Conservation (phyloP, 768 basidiomycete species). For the Lepiota subincarnata region DNA sequence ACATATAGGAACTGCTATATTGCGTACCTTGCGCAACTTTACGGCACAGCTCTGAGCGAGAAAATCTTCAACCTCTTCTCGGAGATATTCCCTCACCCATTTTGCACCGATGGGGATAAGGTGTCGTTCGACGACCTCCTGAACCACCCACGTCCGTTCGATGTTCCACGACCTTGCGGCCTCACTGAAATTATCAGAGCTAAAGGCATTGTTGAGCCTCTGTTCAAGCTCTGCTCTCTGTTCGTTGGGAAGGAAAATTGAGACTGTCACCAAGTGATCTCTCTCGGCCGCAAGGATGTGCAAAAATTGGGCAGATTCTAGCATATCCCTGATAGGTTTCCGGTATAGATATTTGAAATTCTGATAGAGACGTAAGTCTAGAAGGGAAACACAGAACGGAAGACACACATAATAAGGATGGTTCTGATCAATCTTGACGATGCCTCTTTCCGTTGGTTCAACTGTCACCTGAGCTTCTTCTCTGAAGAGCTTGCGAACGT, state of each 20-base stretch:
- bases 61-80: conserved; percentile 87
- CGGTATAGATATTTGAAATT: conserved; percentile 91
- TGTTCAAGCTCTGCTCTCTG: conserved; percentile 67
- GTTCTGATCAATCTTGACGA: conserved; percentile 69
- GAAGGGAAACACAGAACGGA: neutral
- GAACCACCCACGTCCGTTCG: conserved; percentile 72
- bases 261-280: conserved; percentile 80
- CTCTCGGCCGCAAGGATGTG: conserved; percentile 88
- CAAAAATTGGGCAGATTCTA: conserved; percentile 75
- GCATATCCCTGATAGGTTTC: conserved; percentile 71
- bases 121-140: conserved; percentile 73
- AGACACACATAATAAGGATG: conserved; percentile 65
- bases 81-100: conserved; percentile 85
- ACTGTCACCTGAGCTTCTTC: conserved; percentile 73
- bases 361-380: conserved; percentile 36
- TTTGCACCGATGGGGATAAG: conserved; percentile 83
- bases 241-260: conserved; percentile 61
- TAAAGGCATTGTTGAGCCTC: conserved; percentile 74
- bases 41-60: conserved; percentile 66
- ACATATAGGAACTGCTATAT: neutral
- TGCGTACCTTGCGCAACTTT: conserved; percentile 64
- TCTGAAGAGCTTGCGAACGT: conserved; percentile 73
- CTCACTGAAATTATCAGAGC: conserved; percentile 81
- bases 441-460: conserved; percentile 83
- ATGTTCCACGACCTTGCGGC: conserved; percentile 90